Evolutionary conservation across 2,329 filamentous ascomycete species (phyloP), one percentile per base, ranked within the genome.

Genomic region (Aspergillus viridinutans): DNA sequence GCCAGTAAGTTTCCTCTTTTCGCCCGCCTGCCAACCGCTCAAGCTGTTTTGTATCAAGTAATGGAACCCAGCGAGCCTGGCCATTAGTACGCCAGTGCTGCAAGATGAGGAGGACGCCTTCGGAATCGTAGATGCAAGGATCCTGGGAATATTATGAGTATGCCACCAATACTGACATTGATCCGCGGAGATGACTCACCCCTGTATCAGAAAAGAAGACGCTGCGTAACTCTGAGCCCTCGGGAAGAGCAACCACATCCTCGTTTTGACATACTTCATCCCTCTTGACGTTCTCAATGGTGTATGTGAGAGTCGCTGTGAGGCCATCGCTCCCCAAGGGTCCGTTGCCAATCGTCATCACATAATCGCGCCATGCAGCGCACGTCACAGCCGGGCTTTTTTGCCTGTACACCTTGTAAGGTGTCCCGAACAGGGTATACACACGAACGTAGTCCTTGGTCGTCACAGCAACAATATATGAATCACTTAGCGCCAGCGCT

Each of bases 181-280:
- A 26, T 4, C 14, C 26, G 23, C 32, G 32, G 12, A 7, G 20
- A 28, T 21, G 9, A 69, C 86, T 76, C 80, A 91, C 89, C n/a
- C 94, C 94, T 58, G 83, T 85, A 67, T 95, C 90, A 14, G 91
- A 95, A 74, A 96, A 99, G 79, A 97, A 96, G 42, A 96, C 88
- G 57, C 85, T 92, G 67, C 87, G 87, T 25, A 97, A 76, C 1
- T 85, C 87, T 4, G 84, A 85, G 4, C 87, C 87, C 50, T 89
- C 85, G 0, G 90, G 86, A 3, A 99, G 79, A 1, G 94, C 92
- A 3, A 99, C 88, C 0, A 90, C 88, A 68, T 99, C 95, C 69
- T 97, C 91, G 63, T 89, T 95, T 71, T 99, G 94, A 72, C 89
- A 93, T n/a, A 92, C 87, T 70, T 97, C 90, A 68, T 97, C 92